These are phyloP conservation scores for Chaetomiaceae sp. DNA, from an alignment of 2,329 filamentous ascomycete species.

Conservation along the genomic window DNA sequence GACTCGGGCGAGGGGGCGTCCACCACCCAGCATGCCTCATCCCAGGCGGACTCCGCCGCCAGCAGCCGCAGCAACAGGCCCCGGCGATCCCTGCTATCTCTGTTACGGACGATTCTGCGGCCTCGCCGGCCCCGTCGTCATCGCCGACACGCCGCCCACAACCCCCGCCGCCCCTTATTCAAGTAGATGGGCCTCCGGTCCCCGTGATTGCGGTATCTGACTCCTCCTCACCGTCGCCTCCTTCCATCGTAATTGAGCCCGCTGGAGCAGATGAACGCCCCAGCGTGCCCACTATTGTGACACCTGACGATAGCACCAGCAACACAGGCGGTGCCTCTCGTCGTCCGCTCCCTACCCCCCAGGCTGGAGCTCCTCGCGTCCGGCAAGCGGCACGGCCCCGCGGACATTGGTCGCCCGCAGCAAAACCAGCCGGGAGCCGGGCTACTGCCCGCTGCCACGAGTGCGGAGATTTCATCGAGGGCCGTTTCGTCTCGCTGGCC, in stretches of 20 bases:
- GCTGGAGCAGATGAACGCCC: slow-evolving; percentile 29
- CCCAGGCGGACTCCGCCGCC: slow-evolving; percentile 23
- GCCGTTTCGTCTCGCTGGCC: slow-evolving; percentile 80
- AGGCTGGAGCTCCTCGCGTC: slow-evolving; percentile 31
- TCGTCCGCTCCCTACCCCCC: slow-evolving; percentile 47
- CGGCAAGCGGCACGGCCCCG: slow-evolving; percentile 38
- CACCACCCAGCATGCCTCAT: slow-evolving; percentile 23
- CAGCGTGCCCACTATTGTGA: slow-evolving; percentile 40
- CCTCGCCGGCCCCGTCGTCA: slow-evolving; percentile 32
- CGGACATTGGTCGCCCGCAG: slow-evolving; percentile 58
- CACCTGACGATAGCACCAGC: slow-evolving; percentile 39
- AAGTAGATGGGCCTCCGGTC: slow-evolving; percentile 43
- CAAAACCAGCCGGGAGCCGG: slow-evolving; percentile 40
- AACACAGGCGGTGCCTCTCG: slow-evolving; percentile 28
- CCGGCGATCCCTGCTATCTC: slow-evolving; percentile 49
- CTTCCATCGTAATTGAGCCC: slow-evolving; percentile 36
- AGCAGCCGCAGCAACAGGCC: slow-evolving; percentile 28
- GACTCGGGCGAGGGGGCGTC: slow-evolving; percentile 28
- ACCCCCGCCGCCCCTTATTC: slow-evolving; percentile 39
- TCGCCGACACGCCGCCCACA: slow-evolving; percentile 35
- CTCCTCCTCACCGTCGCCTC: slow-evolving; percentile 27
- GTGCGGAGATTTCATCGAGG: slow-evolving; percentile 79
- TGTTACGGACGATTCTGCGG: slow-evolving; percentile 46
- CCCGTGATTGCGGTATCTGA: slow-evolving; percentile 51
- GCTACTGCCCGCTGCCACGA: slow-evolving; percentile 74